Conservation (phyloP, 1,284 basidiomycete genomes). For the Apiotrichum akiyoshidainum region DNA sequence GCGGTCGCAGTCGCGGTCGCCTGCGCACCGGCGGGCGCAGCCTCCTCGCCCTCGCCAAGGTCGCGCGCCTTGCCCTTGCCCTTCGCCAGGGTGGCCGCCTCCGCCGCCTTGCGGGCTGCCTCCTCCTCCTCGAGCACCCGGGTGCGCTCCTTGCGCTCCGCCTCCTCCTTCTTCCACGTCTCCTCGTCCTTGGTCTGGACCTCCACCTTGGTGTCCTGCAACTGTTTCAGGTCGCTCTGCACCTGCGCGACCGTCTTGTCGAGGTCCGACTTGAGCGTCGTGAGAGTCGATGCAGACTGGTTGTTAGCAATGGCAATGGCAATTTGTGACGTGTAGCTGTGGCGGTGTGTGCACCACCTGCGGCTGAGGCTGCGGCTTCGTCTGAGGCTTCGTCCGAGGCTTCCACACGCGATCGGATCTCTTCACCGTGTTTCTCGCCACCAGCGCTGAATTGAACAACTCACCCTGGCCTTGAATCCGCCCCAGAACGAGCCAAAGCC, state of each 20-base stretch:
- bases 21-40: constrained; percentile 12
- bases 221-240: constrained; percentile 66
- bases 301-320: neutral
- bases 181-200: constrained; percentile 41
- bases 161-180: constrained; percentile 30
- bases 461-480: constrained; percentile 77
- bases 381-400: too few relatives aligned
- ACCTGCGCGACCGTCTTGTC: constrained; percentile 73
- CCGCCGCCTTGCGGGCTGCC: constrained; percentile 24
- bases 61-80: constrained; percentile 38
- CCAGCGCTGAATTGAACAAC: constrained; percentile 29
- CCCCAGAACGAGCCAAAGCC: constrained; percentile 78
- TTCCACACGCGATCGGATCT: neutral
- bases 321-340: neutral
- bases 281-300: constrained; percentile 70
- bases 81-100: constrained; percentile 20
- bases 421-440: neutral
- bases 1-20: constrained; percentile 26
- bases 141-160: constrained; percentile 23
- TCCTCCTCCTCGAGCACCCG: constrained; percentile 13
- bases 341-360: neutral
- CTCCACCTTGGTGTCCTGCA: constrained; percentile 45
- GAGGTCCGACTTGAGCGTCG: constrained; percentile 72
- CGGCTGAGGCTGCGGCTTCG: too few relatives aligned
- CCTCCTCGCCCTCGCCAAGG: constrained; percentile 7